A percentile compares a stretch with the other conserved stretches of the same genome.
Evolutionary conservation across 345 rosid genomes (phyloP).

Genomic region (Sonneratia alba): DNA sequence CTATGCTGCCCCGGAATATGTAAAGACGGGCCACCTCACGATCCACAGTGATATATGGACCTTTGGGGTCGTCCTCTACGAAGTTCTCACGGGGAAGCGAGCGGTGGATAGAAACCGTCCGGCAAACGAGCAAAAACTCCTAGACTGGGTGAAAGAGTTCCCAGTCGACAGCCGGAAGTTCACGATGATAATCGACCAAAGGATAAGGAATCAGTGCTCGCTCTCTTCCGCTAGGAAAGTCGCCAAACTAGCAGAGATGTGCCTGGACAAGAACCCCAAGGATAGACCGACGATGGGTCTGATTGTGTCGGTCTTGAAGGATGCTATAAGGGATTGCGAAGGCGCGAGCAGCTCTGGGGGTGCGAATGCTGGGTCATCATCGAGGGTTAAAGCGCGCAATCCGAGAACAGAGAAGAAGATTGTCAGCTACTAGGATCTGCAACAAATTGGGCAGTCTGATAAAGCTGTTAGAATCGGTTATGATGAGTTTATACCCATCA

Average conservation of each 20-base stretch:
- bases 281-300: slow-evolving; percentile 63
- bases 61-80: slow-evolving; percentile 88
- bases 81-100: slow-evolving; percentile 83
- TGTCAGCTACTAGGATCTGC: not conserved
- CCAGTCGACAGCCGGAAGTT: slow-evolving; percentile 57
- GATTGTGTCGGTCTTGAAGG: slow-evolving; percentile 42
- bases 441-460: not conserved
- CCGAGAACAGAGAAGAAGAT: not conserved
- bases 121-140: slow-evolving; percentile 49
- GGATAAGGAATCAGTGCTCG: slow-evolving; percentile 44
- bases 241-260: slow-evolving; percentile 64
- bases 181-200: slow-evolving; percentile 70
- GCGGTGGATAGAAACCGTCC: slow-evolving; percentile 63
- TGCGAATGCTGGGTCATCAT: slow-evolving; percentile 3
- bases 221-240: slow-evolving; percentile 36
- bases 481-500: too few species aligned
- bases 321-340: slow-evolving; percentile 45
- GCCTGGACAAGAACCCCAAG: slow-evolving; percentile 60
- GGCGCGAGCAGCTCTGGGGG: slow-evolving; percentile 13
- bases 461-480: not conserved
- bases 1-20: slow-evolving; percentile 89
- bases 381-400: not conserved
- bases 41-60: slow-evolving; percentile 64
- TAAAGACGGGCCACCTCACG: slow-evolving; percentile 80
- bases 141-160: slow-evolving; percentile 83